Evolutionary conservation across 805 yeast genomes (phyloP).

Genomic region (Pichia nanzhaoensis): DNA sequence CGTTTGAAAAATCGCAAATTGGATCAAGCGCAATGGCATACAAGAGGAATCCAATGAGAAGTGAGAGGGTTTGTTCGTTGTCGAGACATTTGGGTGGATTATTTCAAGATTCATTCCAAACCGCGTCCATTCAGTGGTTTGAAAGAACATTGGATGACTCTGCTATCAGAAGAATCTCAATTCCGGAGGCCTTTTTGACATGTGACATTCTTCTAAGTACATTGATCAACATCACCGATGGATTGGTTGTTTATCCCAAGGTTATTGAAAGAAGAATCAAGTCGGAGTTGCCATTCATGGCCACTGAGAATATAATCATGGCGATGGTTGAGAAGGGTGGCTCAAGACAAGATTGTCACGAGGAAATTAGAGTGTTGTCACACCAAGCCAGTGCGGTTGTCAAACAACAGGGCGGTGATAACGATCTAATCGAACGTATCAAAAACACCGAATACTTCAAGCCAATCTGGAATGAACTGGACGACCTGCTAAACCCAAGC

Average conservation of each 20-base stretch:
- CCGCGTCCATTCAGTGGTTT: constrained; percentile 98
- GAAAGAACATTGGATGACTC: constrained; percentile 98
- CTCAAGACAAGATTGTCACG: constrained; percentile 97
- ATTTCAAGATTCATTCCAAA: constrained; percentile 89
- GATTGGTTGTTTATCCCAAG: constrained; percentile 96
- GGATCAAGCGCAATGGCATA: constrained; percentile 99
- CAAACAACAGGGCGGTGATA: constrained; percentile 97
- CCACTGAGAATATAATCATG: constrained; percentile 98
- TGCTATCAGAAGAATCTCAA: constrained; percentile 93
- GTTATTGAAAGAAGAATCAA: constrained; percentile 94
- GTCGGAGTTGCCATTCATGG: constrained; percentile 98
- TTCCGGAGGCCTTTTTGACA: constrained; percentile 94
- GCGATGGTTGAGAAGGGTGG: constrained; percentile 99
- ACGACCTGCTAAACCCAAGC: constrained; percentile 73
- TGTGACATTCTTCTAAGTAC: constrained; percentile 91
- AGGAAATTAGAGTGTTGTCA: constrained; percentile 90
- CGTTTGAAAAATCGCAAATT: constrained; percentile 96
- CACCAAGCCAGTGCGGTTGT: constrained; percentile 98
- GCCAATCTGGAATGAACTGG: constrained; percentile 86
- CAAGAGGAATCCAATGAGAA: constrained; percentile 99
- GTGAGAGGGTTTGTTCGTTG: constrained; percentile 97
- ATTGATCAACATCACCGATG: constrained; percentile 84
- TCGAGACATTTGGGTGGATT: constrained; percentile 92
- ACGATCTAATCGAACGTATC: constrained; percentile 88
- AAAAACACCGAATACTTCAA: constrained; percentile 70